phyloP scores from a whole-genome alignment of 305 asterid species.

The Andrographis paniculata region DNA sequence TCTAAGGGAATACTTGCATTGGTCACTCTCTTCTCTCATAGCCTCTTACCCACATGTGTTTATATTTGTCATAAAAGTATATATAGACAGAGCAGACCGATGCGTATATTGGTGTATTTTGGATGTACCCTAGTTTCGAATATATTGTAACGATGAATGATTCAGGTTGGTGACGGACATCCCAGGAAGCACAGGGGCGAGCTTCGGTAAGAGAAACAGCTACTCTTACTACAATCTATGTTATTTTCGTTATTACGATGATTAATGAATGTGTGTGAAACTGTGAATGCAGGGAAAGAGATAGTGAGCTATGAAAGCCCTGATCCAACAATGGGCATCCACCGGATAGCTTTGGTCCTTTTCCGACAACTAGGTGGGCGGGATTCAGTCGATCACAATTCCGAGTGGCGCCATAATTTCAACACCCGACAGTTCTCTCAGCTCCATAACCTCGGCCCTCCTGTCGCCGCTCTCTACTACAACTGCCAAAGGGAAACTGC shows the following conservation, averaged over 20 bases:
- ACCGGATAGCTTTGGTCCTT: slow-evolving; percentile 40
- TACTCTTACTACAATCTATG: neutral
- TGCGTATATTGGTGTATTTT: too few relatives aligned
- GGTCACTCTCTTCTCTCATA: slow-evolving; percentile 14
- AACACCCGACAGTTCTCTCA: neutral
- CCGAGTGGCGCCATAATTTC: neutral
- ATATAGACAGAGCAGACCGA: too few relatives aligned
- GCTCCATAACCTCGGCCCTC: neutral
- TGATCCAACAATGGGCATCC: slow-evolving; percentile 53
- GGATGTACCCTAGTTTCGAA: too few relatives aligned
- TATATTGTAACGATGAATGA: neutral
- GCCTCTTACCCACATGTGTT: too few relatives aligned
- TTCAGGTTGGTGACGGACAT: slow-evolving; percentile 39
- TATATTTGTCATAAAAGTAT: too few relatives aligned
- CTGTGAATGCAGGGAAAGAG: slow-evolving; percentile 35
- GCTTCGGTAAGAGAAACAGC: slow-evolving; percentile 22
- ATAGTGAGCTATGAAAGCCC: slow-evolving; percentile 51
- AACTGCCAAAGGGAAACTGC: slow-evolving; percentile 53
- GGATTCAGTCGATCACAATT: neutral
- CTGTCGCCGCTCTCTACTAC: neutral
- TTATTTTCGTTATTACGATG: neutral
- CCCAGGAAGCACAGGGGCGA: slow-evolving; percentile 27
- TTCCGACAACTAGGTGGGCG: slow-evolving; percentile 29
- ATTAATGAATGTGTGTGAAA: neutral
- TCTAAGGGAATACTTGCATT: slow-evolving; percentile 35